Conservation (phyloP, 2,329 filamentous ascomycete species). For the Paraconiothyrium brasiliense region DNA sequence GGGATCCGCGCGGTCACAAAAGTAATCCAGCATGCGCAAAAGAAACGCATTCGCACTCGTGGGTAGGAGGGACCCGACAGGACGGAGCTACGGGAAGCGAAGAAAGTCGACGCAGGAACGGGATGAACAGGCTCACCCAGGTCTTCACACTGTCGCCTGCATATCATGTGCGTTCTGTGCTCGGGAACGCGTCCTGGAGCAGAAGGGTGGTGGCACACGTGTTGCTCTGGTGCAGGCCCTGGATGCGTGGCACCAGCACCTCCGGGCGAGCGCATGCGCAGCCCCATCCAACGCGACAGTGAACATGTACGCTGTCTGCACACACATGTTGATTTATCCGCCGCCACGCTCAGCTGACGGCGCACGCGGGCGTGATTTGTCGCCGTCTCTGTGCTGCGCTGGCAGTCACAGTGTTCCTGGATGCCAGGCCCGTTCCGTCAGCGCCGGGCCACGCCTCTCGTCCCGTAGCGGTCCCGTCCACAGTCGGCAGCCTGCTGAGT, state of each 20-base stretch:
- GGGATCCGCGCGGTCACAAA: background rate
- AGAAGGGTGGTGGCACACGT: background rate
- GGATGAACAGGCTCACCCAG: background rate
- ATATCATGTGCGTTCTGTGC: conserved; percentile 1
- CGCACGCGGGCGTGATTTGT: background rate
- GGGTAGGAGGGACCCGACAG: background rate
- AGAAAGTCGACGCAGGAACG: conserved; percentile 9
- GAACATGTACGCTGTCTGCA: background rate
- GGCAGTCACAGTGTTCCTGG: conserved; percentile 18
- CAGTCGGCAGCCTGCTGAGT: too few species aligned
- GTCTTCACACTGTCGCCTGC: conserved; percentile 3
- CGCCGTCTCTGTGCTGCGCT: conserved; percentile 9
- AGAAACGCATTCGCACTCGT: background rate
- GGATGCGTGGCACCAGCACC: background rate
- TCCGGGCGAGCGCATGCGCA: conserved; percentile 22
- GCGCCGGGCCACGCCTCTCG: background rate
- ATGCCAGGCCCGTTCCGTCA: conserved; percentile 10
- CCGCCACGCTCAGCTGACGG: conserved; percentile 14
- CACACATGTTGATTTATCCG: background rate
- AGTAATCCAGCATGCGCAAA: background rate
- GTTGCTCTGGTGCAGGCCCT: background rate
- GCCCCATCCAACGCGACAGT: conserved; percentile 40
- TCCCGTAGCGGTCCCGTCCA: too few species aligned
- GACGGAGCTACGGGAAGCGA: conserved; percentile 6
- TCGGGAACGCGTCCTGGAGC: background rate